These are phyloP conservation scores for Harringtonia lauricola DNA, from an alignment of 2,329 filamentous ascomycete species.

Conservation along the genomic window DNA sequence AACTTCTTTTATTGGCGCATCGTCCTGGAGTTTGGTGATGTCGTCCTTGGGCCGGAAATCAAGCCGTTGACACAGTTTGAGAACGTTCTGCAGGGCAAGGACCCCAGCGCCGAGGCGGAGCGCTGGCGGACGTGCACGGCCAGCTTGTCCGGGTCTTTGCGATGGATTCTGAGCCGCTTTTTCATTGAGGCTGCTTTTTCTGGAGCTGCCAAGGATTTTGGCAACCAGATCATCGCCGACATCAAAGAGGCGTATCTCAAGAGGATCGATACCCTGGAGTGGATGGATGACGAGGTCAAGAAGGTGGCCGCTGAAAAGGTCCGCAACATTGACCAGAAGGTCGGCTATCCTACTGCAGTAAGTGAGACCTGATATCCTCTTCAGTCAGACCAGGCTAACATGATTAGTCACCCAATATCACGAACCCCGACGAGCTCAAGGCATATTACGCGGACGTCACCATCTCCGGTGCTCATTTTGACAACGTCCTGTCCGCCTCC, in stretches of 20 bases:
- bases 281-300: slow-evolving; percentile 54
- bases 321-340: slow-evolving; percentile 55
- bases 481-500: slow-evolving; percentile 42
- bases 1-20: slow-evolving; percentile 56
- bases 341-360: slow-evolving; percentile 49
- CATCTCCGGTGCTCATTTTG: slow-evolving; percentile 42
- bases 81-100: slow-evolving; percentile 48
- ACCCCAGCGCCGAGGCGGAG: slow-evolving; percentile 50
- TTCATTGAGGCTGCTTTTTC: slow-evolving; percentile 60
- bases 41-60: slow-evolving; percentile 47
- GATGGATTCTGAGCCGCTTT: slow-evolving; percentile 61
- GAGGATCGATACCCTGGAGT: slow-evolving; percentile 45
- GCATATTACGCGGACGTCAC: slow-evolving; percentile 44
- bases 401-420: slow-evolving; percentile 38
- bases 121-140: slow-evolving; percentile 55
- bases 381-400: too few relatives aligned
- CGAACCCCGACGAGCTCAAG: slow-evolving; percentile 42
- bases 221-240: slow-evolving; percentile 58
- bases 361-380: too few relatives aligned
- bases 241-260: slow-evolving; percentile 56
- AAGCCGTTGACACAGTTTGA: slow-evolving; percentile 48
- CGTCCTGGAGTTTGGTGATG: slow-evolving; percentile 38
- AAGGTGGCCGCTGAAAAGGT: slow-evolving; percentile 53
- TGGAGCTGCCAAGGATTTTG: slow-evolving; percentile 52
- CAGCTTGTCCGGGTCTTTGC: slow-evolving; percentile 33